phyloP scores from a whole-genome alignment of 495 filamentous ascomycete species.

The Astrothelium macrocarpum region DNA sequence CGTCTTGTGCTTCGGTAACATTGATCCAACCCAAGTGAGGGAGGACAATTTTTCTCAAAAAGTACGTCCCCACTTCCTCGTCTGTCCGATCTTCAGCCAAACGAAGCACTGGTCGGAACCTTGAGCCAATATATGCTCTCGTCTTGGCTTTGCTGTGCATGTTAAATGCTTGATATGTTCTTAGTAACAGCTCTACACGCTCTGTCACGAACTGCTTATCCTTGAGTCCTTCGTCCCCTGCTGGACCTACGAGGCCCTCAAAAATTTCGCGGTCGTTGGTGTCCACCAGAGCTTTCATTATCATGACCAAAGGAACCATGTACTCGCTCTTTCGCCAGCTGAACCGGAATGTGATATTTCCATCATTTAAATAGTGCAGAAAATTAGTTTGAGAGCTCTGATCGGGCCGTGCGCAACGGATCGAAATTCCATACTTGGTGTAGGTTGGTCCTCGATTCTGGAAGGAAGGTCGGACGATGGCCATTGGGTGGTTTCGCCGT shows the following conservation, averaged over 20 bases:
- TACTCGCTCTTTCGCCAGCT: conserved; percentile 98
- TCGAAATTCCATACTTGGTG: conserved; percentile 79
- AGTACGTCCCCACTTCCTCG: conserved; percentile 81
- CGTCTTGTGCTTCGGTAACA: conserved; percentile 69
- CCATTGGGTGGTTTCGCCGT: conserved; percentile 86
- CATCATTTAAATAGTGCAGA: conserved; percentile 87
- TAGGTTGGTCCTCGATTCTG: conserved; percentile 73
- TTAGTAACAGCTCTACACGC: conserved; percentile 80
- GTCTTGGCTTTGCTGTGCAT: conserved; percentile 70
- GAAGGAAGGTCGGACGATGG: conserved; percentile 84
- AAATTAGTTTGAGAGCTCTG: conserved; percentile 97
- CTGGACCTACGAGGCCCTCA: conserved; percentile 69
- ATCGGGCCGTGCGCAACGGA: conserved; percentile 85
- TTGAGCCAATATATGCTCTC: conserved; percentile 72
- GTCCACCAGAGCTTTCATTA: conserved; percentile 87
- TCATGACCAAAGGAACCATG: conserved; percentile 88
- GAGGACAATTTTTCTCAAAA: conserved; percentile 78
- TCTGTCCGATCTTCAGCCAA: conserved; percentile 70
- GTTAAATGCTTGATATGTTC: conserved; percentile 84
- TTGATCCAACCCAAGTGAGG: conserved; percentile 78
- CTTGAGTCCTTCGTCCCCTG: conserved; percentile 58
- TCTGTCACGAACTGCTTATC: conserved; percentile 90
- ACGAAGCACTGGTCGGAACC: conserved; percentile 76
- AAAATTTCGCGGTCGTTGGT: conserved; percentile 96
- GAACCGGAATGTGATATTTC: conserved; percentile 92